Percentiles rank a stretch among this genome's conserved stretches.
Conservation (phyloP, 805 yeast genomes). For the Candida verbasci region DNA sequence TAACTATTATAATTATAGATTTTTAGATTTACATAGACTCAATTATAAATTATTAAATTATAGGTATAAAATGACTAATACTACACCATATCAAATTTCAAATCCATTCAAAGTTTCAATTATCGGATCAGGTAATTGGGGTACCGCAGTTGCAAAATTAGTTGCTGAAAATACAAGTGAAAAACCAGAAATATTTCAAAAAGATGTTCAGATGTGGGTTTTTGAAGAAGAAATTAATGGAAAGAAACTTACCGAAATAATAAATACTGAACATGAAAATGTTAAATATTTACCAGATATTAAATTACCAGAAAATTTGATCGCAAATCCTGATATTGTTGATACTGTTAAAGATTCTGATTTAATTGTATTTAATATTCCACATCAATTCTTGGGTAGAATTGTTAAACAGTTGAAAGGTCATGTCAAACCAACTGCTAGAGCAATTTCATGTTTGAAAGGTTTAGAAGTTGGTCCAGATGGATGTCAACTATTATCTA, state of each 20-base stretch:
- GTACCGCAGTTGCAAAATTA: constrained; percentile 94
- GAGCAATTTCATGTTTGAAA: constrained; percentile 94
- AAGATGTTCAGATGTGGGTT: constrained; percentile 93
- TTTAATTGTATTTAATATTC: constrained; percentile 87
- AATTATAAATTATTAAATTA: background rate
- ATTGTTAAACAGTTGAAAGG: constrained; percentile 76
- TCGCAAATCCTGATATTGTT: constrained; percentile 81
- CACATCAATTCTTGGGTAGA: constrained; percentile 89
- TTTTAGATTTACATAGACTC: too few relatives aligned
- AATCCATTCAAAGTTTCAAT: constrained; percentile 48
- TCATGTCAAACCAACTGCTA: constrained; percentile 58
- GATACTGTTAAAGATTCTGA: constrained; percentile 79
- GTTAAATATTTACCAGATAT: constrained; percentile 92
- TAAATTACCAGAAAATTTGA: constrained; percentile 76
- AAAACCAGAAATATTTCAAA: constrained; percentile 67
- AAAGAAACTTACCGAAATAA: constrained; percentile 78
- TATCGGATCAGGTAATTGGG: constrained; percentile 98
- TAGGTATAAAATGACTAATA: constrained; percentile 4
- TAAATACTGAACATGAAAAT: constrained; percentile 87
- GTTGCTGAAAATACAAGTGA: constrained; percentile 81
- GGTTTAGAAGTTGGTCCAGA: constrained; percentile 85
- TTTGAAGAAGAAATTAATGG: constrained; percentile 81
- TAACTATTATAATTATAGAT: too few relatives aligned
- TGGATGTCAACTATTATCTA: constrained; percentile 81
- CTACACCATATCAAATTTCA: constrained; percentile 27